Evolutionary conservation across 1,284 basidiomycete species (phyloP).

Genomic region (Leccinum angustisporum): DNA sequence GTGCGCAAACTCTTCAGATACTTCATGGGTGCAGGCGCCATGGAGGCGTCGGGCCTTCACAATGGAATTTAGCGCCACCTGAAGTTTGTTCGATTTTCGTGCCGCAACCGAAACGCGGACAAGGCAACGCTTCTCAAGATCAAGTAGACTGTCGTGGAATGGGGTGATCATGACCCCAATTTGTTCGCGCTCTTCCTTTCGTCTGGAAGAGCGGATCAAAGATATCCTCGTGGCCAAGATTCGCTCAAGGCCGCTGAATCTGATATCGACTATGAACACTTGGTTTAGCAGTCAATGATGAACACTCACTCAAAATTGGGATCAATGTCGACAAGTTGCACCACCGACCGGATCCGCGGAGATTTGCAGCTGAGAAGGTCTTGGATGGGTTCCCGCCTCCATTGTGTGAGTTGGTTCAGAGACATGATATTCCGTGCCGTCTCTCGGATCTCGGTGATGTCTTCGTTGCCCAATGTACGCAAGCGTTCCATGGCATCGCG

Average conservation of each 20-base stretch:
- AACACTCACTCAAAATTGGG: conserved; percentile 65
- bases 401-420: conserved; percentile 67
- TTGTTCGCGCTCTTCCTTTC: conserved; percentile 65
- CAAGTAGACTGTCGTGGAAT: conserved; percentile 50
- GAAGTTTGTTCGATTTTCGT: conserved; percentile 65
- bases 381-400: conserved; percentile 46
- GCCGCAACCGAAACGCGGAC: conserved; percentile 76
- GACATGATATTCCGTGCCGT: conserved; percentile 74
- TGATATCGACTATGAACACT: conserved; percentile 36
- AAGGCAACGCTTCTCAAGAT: conserved; percentile 71
- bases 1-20: conserved; percentile 82
- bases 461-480: conserved; percentile 68
- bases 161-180: conserved; percentile 70
- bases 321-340: conserved; percentile 49
- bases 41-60: conserved; percentile 72
- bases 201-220: conserved; percentile 68
- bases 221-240: conserved; percentile 83
- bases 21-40: conserved; percentile 45
- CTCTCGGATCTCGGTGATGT: conserved; percentile 71
- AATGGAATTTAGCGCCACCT: conserved; percentile 86
- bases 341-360: conserved; percentile 38
- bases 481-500: conserved; percentile 66
- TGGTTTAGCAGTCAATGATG: background rate
- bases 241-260: conserved; percentile 76
- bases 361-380: conserved; percentile 37